Evolutionary conservation across 805 yeast genomes (phyloP), one percentile per base, ranked within the genome.

Genomic region (Saccharomycopsis selenospora): DNA sequence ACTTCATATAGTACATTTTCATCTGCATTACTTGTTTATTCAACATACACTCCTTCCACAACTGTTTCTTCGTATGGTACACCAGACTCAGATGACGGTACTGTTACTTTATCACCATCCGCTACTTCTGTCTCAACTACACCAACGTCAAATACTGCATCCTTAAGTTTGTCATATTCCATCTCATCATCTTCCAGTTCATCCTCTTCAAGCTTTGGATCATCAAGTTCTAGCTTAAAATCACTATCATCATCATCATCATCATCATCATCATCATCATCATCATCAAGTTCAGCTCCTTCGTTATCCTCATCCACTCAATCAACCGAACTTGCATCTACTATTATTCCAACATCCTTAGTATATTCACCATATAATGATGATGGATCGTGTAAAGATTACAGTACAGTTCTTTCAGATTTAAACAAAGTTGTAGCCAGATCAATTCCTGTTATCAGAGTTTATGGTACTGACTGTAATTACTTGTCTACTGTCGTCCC

Each of bases 401-500:
- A 72, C 40, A 67, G 60, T 48, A 61, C 75, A 11, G 85, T 90
- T 40, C 51, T 63, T 43, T 53, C 67, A 20, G 96, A 90, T 64
- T 69, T 90, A 51, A 55, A 68, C 26, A 58, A 67, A 51, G 85
- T 90, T 57, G 60, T 66, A 23, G 62, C 74, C 48, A 79, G 77
- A 60, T 85, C 88, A 48, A 80, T 89, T 57, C 61, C 66, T 36
- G 74, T 75, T 46, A 67, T 90, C 47, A 79, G 97, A 69, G 63
- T 87, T 46, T 90, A 90, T 62, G 95, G 95, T 57, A 83, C 86
- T 50, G 97, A 90, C 65, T 90, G 97, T 69, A 72, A 76, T 62
- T 76, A 84, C 23, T 65, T 85, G 43, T 60, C 72, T 26, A 79
- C 83, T 2, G 79, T 88, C 33, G 72, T 79, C 57, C 86, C 93